Base-by-base conservation (phyloP, 2,329 filamentous ascomycete species). In the Nigrospora oryzae region DNA sequence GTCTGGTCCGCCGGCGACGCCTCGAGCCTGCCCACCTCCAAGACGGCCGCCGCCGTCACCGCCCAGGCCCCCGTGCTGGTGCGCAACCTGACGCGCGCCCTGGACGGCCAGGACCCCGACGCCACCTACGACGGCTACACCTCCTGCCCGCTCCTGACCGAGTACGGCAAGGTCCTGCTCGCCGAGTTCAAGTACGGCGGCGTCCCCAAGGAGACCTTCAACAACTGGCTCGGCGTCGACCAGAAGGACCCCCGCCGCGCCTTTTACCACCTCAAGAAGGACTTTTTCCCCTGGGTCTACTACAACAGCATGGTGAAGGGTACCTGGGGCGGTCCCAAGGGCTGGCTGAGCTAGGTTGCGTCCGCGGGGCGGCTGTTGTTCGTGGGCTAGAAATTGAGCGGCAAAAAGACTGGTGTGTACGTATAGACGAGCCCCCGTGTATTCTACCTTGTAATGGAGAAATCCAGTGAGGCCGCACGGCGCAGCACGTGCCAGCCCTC, bases 121-220 rank as follows among this genome's bases (percentile, higher is more conserved):
- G 59, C 61, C 5, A 51, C 47, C 6, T 71, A 71, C 48, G 66
- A 68, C 42, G 68, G 68, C 37, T 71, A 71, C 50, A 66, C 68
- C 2, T 68, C 64, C 11, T 71, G 68, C 55, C 68, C 68, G n/a
- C 59, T 71, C 35, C 52, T 69, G 30, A 71, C 68, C 1, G 64
- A 65, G 44, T 65, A 71, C 49, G 60, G 60, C 39, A 66, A 70
- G 58, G 63, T 71, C 34, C 63, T 71, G 62, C 64, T 71, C 42
- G 67, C 65, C 51, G 68, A 71, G 60, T 71, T 71, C 60, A 69
- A 68, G 59, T 71, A 71, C 45, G 68, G 65, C 31, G 68, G 67
- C 30, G 62, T 65, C 38, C 68, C 68, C 11, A 63, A 68, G 51
- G 68, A 71, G 62, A 71, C 68, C 0, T 71, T 71, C 45, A 59